phyloP scores from a whole-genome alignment of 352 stramenopile species.

The Phytophthora podocarpi region DNA sequence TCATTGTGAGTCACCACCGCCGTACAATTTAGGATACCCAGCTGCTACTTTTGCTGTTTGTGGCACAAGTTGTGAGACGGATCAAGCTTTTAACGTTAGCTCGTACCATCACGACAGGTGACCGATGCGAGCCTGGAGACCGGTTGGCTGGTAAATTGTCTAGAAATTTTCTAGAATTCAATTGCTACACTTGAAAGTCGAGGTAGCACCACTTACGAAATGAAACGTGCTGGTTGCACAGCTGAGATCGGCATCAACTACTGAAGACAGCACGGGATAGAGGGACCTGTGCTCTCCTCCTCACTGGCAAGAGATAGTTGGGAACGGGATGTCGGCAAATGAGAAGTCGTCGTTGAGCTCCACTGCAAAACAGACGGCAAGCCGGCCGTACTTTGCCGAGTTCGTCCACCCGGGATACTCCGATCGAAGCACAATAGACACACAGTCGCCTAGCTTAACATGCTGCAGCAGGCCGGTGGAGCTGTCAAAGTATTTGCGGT shows the following conservation, averaged over 20 bases:
- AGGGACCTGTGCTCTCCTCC: slow-evolving; percentile 1
- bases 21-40: too few species aligned
- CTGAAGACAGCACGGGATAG: slow-evolving; percentile 34
- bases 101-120: too few species aligned
- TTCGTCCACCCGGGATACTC: slow-evolving; percentile 72
- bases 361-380: slow-evolving; percentile 54
- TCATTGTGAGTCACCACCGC: too few species aligned
- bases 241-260: slow-evolving; percentile 8
- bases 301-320: slow-evolving; percentile 24
- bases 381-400: slow-evolving; percentile 52
- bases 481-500: slow-evolving; percentile 55
- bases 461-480: slow-evolving; percentile 38
- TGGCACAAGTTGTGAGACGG: neutral
- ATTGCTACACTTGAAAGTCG: neutral
- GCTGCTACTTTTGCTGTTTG: too few species aligned
- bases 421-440: slow-evolving; percentile 66
- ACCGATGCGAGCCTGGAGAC: too few species aligned
- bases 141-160: too few species aligned
- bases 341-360: slow-evolving; percentile 57
- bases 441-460: slow-evolving; percentile 46
- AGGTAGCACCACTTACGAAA: neutral
- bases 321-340: slow-evolving; percentile 44
- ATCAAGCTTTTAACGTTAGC: too few species aligned
- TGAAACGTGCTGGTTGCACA: neutral
- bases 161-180: slow-evolving; percentile 14